Evolutionary conservation across 1,284 basidiomycete genomes (phyloP).

Genomic region (Ceratorhiza oryzae-sativae): DNA sequence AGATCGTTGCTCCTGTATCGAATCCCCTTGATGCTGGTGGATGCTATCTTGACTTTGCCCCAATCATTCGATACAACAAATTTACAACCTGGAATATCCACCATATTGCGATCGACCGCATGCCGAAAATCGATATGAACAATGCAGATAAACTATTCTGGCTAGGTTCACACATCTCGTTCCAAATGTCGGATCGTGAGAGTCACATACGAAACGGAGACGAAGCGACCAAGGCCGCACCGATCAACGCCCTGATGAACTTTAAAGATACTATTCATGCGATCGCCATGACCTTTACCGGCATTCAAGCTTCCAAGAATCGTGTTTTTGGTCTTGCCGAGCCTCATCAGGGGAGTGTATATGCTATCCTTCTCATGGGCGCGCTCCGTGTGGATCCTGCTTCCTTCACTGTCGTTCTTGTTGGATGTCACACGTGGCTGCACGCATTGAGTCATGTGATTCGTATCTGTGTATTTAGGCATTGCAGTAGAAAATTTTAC

Average conservation of each 20-base stretch:
- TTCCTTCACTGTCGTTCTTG: background rate
- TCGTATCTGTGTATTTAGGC: too few relatives aligned
- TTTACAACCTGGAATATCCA: slow-evolving; percentile 14
- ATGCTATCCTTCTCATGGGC: slow-evolving; percentile 7
- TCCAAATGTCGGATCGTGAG: slow-evolving; percentile 11
- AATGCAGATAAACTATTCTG: background rate
- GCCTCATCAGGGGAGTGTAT: background rate
- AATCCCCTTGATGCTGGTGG: slow-evolving; percentile 7
- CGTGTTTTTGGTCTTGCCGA: background rate
- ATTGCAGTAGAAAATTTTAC: too few relatives aligned
- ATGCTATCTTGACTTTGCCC: background rate
- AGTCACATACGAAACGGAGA: background rate
- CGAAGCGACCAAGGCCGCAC: background rate
- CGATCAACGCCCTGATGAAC: background rate
- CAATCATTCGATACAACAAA: background rate
- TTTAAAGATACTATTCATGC: slow-evolving; percentile 14
- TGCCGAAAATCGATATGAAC: background rate
- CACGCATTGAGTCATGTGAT: too few relatives aligned
- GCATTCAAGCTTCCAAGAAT: background rate
- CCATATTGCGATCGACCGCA: background rate
- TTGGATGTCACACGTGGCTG: too few relatives aligned
- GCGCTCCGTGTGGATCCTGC: slow-evolving; percentile 8
- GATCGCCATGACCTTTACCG: background rate
- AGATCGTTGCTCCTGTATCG: slow-evolving; percentile 9
- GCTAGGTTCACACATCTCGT: background rate